These are phyloP conservation scores for Coniochaeta ligniaria DNA, from an alignment of 2,329 filamentous ascomycete species.

Conservation along the genomic window DNA sequence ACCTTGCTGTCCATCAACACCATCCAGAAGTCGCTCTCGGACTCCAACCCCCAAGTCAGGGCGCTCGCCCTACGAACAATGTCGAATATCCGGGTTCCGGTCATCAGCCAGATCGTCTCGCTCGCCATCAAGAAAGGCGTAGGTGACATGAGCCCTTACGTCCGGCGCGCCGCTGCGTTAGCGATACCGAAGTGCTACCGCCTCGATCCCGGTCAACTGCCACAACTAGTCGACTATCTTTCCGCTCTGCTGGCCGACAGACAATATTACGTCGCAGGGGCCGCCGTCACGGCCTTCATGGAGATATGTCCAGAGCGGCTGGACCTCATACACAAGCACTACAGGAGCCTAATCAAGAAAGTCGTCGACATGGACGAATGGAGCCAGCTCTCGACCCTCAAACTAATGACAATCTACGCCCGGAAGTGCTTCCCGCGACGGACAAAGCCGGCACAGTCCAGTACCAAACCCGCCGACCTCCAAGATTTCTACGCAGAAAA, in stretches of 20 bases:
- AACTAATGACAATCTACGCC: constrained; percentile 76
- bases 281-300: constrained; percentile 81
- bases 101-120: constrained; percentile 96
- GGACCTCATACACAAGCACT: constrained; percentile 86
- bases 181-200: constrained; percentile 95
- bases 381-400: constrained; percentile 80
- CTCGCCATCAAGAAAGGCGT: constrained; percentile 91
- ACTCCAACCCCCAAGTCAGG: constrained; percentile 82
- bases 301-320: constrained; percentile 83
- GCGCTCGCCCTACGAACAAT: constrained; percentile 92
- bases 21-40: constrained; percentile 94
- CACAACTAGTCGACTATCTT: constrained; percentile 79
- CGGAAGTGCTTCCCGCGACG: constrained; percentile 78
- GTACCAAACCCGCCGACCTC: constrained; percentile 32
- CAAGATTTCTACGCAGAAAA: constrained; percentile 80
- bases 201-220: constrained; percentile 77
- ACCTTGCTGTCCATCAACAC: constrained; percentile 96
- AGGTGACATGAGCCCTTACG: constrained; percentile 89
- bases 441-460: constrained; percentile 47
- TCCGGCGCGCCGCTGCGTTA: constrained; percentile 85
- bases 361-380: constrained; percentile 99
- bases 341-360: constrained; percentile 77
- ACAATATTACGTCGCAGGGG: constrained; percentile 94
- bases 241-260: constrained; percentile 74
- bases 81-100: constrained; percentile 93